These are phyloP conservation scores for Waltergamsia citrina DNA, from an alignment of 2,329 filamentous ascomycete species.

Conservation along the genomic window DNA sequence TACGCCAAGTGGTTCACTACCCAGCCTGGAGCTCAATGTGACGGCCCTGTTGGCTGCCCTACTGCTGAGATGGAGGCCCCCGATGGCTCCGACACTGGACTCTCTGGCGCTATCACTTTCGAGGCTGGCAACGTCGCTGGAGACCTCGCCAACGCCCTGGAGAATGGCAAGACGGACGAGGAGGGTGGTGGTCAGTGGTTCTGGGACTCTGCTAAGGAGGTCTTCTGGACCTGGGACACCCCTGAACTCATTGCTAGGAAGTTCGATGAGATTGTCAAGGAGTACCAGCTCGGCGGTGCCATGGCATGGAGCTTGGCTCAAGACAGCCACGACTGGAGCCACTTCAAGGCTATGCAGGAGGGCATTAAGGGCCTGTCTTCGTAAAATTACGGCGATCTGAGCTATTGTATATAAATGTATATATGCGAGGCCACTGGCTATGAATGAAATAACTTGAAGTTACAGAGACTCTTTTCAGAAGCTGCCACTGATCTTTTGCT, in stretches of 20 bases:
- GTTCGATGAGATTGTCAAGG: conserved; percentile 31
- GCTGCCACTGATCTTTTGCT: neutral
- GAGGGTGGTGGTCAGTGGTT: conserved; percentile 44
- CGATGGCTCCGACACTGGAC: conserved; percentile 48
- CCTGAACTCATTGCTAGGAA: conserved; percentile 35
- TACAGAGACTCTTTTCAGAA: too few relatives aligned
- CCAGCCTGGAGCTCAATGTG: conserved; percentile 33
- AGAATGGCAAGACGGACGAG: conserved; percentile 30
- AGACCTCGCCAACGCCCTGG: conserved; percentile 30
- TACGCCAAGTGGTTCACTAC: conserved; percentile 61
- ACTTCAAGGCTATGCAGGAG: conserved; percentile 29
- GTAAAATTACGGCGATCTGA: too few relatives aligned
- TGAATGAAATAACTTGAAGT: too few relatives aligned
- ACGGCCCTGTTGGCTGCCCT: conserved; percentile 44
- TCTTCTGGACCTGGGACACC: conserved; percentile 50
- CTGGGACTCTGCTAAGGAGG: conserved; percentile 31
- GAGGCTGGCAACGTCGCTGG: conserved; percentile 19
- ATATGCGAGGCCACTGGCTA: too few relatives aligned
- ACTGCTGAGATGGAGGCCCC: conserved; percentile 50
- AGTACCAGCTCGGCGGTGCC: conserved; percentile 34
- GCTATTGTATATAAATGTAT: too few relatives aligned
- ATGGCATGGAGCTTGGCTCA: conserved; percentile 45
- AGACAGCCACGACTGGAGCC: conserved; percentile 32
- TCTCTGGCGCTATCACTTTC: conserved; percentile 29
- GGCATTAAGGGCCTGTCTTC: conserved; percentile 10